A percentile compares a stretch with the other conserved stretches of the same genome.
Evolutionary conservation across 805 yeast genomes (phyloP).

Genomic region (Pichia sporocuriosa): DNA sequence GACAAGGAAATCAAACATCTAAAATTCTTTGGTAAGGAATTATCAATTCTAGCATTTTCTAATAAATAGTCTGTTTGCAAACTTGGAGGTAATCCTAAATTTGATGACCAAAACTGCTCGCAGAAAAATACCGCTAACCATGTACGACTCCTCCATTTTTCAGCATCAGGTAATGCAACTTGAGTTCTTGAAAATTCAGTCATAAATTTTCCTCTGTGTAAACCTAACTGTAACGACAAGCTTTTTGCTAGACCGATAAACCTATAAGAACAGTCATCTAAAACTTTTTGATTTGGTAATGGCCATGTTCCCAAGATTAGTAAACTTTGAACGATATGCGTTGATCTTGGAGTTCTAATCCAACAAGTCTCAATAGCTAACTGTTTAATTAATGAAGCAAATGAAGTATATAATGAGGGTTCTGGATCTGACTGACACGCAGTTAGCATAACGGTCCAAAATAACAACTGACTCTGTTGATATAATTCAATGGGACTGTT

Average conservation of each 20-base stretch:
- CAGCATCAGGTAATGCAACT: conserved; percentile 82
- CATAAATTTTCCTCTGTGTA: conserved; percentile 88
- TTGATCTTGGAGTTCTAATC: conserved; percentile 87
- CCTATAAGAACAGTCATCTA: conserved; percentile 87
- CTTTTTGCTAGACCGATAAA: conserved; percentile 83
- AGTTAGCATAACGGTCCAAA: conserved; percentile 86
- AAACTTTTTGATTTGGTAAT: conserved; percentile 81
- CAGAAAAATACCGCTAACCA: conserved; percentile 86
- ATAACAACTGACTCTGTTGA: conserved; percentile 74
- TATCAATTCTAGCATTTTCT: conserved; percentile 70
- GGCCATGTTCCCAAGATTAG: conserved; percentile 88
- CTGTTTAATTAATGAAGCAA: conserved; percentile 75
- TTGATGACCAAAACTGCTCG: conserved; percentile 88
- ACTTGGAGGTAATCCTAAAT: conserved; percentile 81
- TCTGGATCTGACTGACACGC: conserved; percentile 85
- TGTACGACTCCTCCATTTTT: conserved; percentile 87
- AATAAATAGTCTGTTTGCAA: conserved; percentile 75
- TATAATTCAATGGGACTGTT: conserved; percentile 68
- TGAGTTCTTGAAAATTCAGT: conserved; percentile 88
- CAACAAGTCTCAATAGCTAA: conserved; percentile 89
- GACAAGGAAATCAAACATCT: conserved; percentile 67
- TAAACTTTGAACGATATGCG: conserved; percentile 88
- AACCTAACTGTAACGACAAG: conserved; percentile 76
- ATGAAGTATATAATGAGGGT: conserved; percentile 68
- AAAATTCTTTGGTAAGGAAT: conserved; percentile 58